These are phyloP conservation scores for Cajanus cajan DNA, from an alignment of 306 rosid species.

Conservation along the genomic window DNA sequence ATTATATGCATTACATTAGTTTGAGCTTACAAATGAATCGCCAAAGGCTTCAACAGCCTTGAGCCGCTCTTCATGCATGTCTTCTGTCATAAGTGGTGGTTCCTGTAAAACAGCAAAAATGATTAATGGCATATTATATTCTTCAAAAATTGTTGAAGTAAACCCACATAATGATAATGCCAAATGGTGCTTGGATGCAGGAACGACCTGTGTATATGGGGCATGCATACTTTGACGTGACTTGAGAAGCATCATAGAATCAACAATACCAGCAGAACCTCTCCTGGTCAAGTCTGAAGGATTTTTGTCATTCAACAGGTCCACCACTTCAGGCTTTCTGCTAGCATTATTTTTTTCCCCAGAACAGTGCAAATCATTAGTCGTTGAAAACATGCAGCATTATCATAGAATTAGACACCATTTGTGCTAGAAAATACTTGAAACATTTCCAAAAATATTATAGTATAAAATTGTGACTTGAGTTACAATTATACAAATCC, in stretches of 20 bases:
- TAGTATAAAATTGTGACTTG: not conserved
- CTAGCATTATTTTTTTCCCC: slow-evolving; percentile 29
- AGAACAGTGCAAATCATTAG: slow-evolving; percentile 43
- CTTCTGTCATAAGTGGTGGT: slow-evolving; percentile 96
- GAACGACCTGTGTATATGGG: slow-evolving; percentile 88
- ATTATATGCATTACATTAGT: slow-evolving; percentile 12
- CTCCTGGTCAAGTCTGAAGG: slow-evolving; percentile 55
- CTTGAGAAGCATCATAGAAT: slow-evolving; percentile 80
- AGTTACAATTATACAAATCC: slow-evolving; percentile 18
- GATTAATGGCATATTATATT: slow-evolving; percentile 9
- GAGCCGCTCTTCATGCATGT: slow-evolving; percentile 99
- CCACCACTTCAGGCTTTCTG: slow-evolving; percentile 47
- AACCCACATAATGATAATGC: slow-evolving; percentile 19
- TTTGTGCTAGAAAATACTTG: slow-evolving; percentile 14
- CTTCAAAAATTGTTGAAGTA: slow-evolving; percentile 22
- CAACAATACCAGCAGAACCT: slow-evolving; percentile 79
- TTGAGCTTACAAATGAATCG: slow-evolving; percentile 80
- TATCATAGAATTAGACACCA: slow-evolving; percentile 23
- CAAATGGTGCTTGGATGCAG: slow-evolving; percentile 26
- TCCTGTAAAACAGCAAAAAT: slow-evolving; percentile 51
- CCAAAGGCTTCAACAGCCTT: slow-evolving; percentile 88
- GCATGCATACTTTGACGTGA: slow-evolving; percentile 82
- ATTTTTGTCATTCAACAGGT: slow-evolving; percentile 41
- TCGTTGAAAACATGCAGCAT: slow-evolving; percentile 46
- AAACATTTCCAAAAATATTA: slow-evolving; percentile 3